Percentiles rank a stretch among this genome's conserved stretches.
phyloP scores from a whole-genome alignment of 768 basidiomycete genomes.

The Artomyces pyxidatus region DNA sequence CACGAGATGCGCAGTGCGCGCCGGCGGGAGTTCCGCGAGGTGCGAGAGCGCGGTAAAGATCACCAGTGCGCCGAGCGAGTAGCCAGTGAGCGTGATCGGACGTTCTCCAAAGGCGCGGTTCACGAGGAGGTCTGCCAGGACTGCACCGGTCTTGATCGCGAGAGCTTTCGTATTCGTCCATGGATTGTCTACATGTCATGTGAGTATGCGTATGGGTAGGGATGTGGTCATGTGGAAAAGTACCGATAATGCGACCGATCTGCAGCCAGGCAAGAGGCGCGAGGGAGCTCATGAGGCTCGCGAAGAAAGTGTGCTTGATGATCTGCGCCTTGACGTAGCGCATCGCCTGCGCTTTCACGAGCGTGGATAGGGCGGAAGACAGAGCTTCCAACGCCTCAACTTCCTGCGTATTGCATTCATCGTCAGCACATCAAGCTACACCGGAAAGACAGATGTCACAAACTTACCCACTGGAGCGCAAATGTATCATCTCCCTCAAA shows the following conservation, averaged over 20 bases:
- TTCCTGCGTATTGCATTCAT: constrained; percentile 30
- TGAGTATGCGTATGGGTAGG: background rate
- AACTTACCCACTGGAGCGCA: constrained; percentile 52
- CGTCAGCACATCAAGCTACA: background rate
- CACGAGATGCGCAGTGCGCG: constrained; percentile 37
- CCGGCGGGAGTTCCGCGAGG: constrained; percentile 36
- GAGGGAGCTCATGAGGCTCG: constrained; percentile 40
- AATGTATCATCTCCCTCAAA: constrained; percentile 43
- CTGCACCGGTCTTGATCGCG: constrained; percentile 44
- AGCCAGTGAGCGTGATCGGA: constrained; percentile 47
- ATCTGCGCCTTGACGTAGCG: constrained; percentile 41
- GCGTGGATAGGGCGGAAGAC: constrained; percentile 35
- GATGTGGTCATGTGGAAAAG: constrained; percentile 9
- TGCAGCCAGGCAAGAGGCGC: constrained; percentile 42
- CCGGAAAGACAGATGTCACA: background rate
- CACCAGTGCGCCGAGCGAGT: constrained; percentile 48
- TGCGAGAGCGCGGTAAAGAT: constrained; percentile 47
- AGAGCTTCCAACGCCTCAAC: constrained; percentile 44
- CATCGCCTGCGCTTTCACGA: constrained; percentile 42
- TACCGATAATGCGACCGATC: constrained; percentile 47
- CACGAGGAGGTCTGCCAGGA: constrained; percentile 42
- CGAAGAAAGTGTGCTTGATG: constrained; percentile 42
- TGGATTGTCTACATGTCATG: constrained; percentile 38
- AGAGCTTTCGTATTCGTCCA: constrained; percentile 51
- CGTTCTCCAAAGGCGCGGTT: constrained; percentile 45